A percentile compares a stretch with the other conserved stretches of the same genome.
Conservation (phyloP, 1,139 yeast genomes). For the Pichia cactophila region DNA sequence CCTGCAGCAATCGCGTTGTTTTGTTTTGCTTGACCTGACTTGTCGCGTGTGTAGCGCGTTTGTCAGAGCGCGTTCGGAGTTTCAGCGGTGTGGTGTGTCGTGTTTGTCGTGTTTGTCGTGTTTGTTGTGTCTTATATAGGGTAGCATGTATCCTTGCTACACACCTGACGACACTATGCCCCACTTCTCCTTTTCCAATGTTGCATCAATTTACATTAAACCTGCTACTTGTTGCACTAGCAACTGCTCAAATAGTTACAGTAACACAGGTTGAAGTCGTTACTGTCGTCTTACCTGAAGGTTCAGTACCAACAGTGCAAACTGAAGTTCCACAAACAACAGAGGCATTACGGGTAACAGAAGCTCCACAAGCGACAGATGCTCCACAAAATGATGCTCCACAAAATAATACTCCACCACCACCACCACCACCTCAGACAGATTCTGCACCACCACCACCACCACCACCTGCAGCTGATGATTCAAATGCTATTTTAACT, state of each 20-base stretch:
- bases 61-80: not conserved
- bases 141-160: not conserved
- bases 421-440: not conserved
- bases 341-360: not conserved
- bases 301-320: not conserved
- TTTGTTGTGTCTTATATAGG: not conserved
- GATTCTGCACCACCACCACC: not conserved
- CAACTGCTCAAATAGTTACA: not conserved
- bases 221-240: not conserved
- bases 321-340: not conserved
- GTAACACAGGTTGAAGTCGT: not conserved
- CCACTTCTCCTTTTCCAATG: not conserved
- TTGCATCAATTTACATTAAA: not conserved
- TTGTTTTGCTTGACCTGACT: not conserved
- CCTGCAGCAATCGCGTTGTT: not conserved
- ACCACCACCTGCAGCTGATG: slow-evolving; percentile 1
- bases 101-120: no score
- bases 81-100: not conserved
- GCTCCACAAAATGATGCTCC: not conserved
- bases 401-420: not conserved
- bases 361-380: not conserved
- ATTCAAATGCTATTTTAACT: slow-evolving; percentile 27
- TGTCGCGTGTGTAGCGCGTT: not conserved
- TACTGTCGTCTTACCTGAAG: not conserved
- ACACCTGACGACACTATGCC: not conserved